Evolutionary conservation across 2,329 filamentous ascomycete species (phyloP).

Genomic region (Calonectria multiphialidica): DNA sequence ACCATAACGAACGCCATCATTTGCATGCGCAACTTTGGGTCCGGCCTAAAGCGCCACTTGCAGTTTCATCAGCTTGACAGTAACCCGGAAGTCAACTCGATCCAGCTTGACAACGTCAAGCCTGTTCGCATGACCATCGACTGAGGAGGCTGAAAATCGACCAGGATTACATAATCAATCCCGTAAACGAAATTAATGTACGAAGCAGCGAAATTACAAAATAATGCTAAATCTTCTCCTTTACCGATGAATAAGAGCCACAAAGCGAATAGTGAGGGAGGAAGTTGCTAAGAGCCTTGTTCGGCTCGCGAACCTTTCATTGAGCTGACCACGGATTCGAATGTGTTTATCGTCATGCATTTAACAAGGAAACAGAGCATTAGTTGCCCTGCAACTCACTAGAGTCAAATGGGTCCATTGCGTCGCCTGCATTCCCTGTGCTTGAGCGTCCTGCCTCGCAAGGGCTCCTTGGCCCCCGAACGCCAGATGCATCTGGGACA

Average conservation of each 20-base stretch:
- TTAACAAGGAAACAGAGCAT: background rate
- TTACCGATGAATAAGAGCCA: background rate
- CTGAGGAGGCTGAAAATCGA: constrained; percentile 46
- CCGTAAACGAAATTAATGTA: background rate
- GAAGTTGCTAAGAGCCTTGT: background rate
- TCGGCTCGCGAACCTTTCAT: background rate
- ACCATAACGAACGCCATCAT: constrained; percentile 90
- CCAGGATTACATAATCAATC: background rate
- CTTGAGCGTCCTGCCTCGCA: too few relatives aligned
- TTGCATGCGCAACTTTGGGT: constrained; percentile 91
- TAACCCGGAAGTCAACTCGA: constrained; percentile 68
- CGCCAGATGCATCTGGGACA: too few relatives aligned
- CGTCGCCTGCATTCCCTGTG: too few relatives aligned
- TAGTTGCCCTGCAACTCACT: too few relatives aligned
- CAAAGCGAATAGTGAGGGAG: background rate
- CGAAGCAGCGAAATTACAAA: background rate
- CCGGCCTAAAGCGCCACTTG: constrained; percentile 90
- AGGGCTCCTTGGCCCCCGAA: too few relatives aligned
- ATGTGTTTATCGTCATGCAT: background rate
- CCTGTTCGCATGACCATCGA: constrained; percentile 73
- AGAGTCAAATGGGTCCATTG: too few relatives aligned
- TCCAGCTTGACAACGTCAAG: constrained; percentile 69
- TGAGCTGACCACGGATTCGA: background rate
- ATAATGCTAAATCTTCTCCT: background rate
- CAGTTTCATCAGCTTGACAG: constrained; percentile 62